Percentiles rank a stretch among this genome's conserved stretches.
Conservation (phyloP, 495 filamentous ascomycete species). For the Aspergillus haitiensis region DNA sequence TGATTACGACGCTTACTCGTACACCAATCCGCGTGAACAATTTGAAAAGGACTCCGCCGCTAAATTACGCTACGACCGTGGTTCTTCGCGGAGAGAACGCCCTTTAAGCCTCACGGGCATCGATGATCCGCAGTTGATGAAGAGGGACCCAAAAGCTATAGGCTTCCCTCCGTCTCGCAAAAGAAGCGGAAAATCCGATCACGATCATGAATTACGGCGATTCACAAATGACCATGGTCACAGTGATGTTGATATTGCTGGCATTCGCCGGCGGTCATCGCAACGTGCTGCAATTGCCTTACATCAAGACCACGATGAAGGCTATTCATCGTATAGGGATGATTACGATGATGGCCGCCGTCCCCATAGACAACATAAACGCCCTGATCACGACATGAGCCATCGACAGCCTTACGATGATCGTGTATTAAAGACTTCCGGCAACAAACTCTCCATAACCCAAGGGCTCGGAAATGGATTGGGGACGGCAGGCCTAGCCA, state of each 20-base stretch:
- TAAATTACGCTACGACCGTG: conserved; percentile 46
- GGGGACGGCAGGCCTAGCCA: conserved; percentile 43
- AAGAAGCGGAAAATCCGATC: conserved; percentile 60
- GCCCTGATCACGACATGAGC: conserved; percentile 27
- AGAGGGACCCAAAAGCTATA: conserved; percentile 44
- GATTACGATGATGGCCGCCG: conserved; percentile 29
- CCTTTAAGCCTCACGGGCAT: conserved; percentile 64
- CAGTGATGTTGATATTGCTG: conserved; percentile 33
- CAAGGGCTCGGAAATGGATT: conserved; percentile 33
- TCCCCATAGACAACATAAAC: conserved; percentile 30
- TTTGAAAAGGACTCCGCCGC: conserved; percentile 63
- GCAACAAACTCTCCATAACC: conserved; percentile 24
- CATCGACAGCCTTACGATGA: conserved; percentile 34
- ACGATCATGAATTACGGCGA: conserved; percentile 35
- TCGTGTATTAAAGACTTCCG: conserved; percentile 26
- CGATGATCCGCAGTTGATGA: conserved; percentile 52
- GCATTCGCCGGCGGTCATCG: conserved; percentile 30
- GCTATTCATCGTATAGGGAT: conserved; percentile 35
- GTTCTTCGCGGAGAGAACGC: conserved; percentile 54
- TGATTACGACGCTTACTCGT: conserved; percentile 63
- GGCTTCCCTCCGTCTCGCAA: conserved; percentile 62
- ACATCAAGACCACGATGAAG: conserved; percentile 45
- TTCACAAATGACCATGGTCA: conserved; percentile 31
- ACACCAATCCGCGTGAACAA: conserved; percentile 68
- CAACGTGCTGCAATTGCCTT: conserved; percentile 39